phyloP scores from a whole-genome alignment of 208 protist species.

The Trypanosoma lewisi region DNA sequence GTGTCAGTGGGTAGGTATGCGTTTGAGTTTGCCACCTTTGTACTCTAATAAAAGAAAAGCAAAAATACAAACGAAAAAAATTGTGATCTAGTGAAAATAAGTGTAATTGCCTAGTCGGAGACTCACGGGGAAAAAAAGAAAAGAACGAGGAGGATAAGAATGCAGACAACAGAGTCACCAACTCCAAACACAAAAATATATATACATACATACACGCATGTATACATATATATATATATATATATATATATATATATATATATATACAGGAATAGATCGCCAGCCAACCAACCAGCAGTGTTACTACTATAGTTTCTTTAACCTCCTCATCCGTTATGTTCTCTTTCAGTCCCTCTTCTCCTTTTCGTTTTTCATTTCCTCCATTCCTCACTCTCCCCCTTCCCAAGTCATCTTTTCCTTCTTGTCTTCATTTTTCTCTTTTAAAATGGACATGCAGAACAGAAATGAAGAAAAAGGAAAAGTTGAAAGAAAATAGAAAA shows the following conservation, averaged over 20 bases:
- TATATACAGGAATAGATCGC: not conserved
- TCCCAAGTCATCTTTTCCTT: not conserved
- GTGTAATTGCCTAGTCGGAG: not conserved
- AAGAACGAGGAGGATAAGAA: not conserved
- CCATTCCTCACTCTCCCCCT: not conserved
- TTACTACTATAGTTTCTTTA: not conserved
- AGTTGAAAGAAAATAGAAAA: constrained; percentile 11
- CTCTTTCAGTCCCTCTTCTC: too few relatives aligned
- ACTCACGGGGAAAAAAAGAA: not conserved
- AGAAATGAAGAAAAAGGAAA: not conserved
- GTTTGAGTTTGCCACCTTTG: too few relatives aligned
- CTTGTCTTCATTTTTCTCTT: not conserved
- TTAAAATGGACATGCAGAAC: not conserved
- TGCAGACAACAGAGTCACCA: not conserved
- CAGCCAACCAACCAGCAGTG: not conserved
- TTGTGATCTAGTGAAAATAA: not conserved
- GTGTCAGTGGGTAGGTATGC: too few relatives aligned
- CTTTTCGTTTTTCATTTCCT: not conserved
- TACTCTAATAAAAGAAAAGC: constrained; percentile 5
- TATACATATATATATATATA: not conserved
- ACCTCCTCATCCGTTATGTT: too few relatives aligned
- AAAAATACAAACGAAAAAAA: not conserved
- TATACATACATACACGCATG: constrained; percentile 1
- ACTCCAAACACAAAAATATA: not conserved
- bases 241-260: constrained; percentile 15